Conservation (phyloP, 129 eudicot species). For the carrot (Daucus carota) region DH1_v3.0 NC_030384.2:42064001-42064500, state of each 20-base stretch:
- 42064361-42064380: slow-evolving; percentile 56
- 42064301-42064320: slow-evolving; percentile 30
- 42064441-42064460: slow-evolving; percentile 81
- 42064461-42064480: slow-evolving; percentile 79
- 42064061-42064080: slow-evolving; percentile 54
- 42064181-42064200: slow-evolving; percentile 83
- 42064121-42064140: slow-evolving; percentile 70
- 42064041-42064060: background rate
- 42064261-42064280: background rate
- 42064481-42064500: slow-evolving; percentile 47
- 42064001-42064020: background rate
- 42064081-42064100: slow-evolving; percentile 71
- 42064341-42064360: slow-evolving; percentile 74
- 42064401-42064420: slow-evolving; percentile 91
- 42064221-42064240: slow-evolving; percentile 27
- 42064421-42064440: slow-evolving; percentile 83
- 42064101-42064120: slow-evolving; percentile 92
- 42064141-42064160: slow-evolving; percentile 63
- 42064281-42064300: background rate
- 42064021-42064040: background rate
- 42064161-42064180: slow-evolving; percentile 68
- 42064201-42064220: slow-evolving; percentile 65
- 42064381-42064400: slow-evolving; percentile 66
- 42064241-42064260: background rate
- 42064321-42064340: slow-evolving; percentile 58